phyloP scores from a whole-genome alignment of 2,329 filamentous ascomycete genomes.

The Aspergillus calidoustus region DNA sequence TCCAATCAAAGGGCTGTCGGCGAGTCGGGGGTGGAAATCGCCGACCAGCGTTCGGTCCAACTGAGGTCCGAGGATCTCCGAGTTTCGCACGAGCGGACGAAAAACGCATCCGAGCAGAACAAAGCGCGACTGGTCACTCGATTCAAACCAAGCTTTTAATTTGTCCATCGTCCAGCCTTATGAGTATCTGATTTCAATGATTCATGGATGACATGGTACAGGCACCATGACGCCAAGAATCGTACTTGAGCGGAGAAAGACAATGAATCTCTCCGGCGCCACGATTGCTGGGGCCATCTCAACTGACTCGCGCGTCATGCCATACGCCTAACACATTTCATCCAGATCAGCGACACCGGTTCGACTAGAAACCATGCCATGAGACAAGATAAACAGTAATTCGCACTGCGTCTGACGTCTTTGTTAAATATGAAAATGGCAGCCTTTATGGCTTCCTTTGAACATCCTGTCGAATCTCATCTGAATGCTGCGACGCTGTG shows the following conservation, averaged over 20 bases:
- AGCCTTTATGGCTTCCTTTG: neutral
- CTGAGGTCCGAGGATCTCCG: neutral
- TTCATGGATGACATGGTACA: too few relatives aligned
- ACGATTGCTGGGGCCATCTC: neutral
- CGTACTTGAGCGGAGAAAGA: too few relatives aligned
- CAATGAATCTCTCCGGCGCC: too few relatives aligned
- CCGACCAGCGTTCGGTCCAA: neutral
- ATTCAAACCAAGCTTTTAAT: too few relatives aligned
- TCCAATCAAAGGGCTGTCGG: neutral
- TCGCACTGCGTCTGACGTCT: neutral
- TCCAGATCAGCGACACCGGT: neutral
- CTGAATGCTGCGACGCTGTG: neutral
- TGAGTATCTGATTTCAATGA: too few relatives aligned
- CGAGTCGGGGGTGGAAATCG: neutral
- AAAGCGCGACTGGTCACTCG: neutral
- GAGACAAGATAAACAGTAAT: neutral
- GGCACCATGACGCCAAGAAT: too few relatives aligned
- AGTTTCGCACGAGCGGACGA: neutral
- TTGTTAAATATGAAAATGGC: too few relatives aligned
- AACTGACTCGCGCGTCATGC: neutral
- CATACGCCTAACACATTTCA: neutral
- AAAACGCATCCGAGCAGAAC: neutral
- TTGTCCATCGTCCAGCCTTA: too few relatives aligned
- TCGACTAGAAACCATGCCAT: neutral
- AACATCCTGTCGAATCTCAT: neutral